Conservation (phyloP, 208 protist genomes). For the Tritrichomonas musculus region DNA sequence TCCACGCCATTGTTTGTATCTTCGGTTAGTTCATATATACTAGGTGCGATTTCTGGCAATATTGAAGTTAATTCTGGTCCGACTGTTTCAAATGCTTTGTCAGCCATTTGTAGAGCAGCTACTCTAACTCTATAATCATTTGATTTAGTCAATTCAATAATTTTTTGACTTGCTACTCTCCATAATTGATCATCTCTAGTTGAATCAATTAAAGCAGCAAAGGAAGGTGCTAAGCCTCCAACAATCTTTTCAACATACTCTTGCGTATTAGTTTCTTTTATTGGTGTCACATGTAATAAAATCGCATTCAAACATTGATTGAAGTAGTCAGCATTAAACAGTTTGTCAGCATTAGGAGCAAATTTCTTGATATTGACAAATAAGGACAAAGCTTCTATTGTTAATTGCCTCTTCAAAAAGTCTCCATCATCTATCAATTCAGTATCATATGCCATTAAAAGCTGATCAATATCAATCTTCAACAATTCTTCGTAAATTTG, state of each 20-base stretch:
- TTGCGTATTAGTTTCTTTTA: neutral
- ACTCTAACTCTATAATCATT: neutral
- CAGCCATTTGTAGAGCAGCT: neutral
- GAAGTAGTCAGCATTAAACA: neutral
- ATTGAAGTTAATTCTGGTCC: neutral
- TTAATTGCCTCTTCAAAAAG: neutral
- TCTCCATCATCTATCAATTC: neutral
- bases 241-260: neutral
- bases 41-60: neutral
- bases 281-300: neutral
- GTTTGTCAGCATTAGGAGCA: neutral
- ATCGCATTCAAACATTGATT: neutral
- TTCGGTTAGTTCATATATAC: neutral
- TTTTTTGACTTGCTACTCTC: neutral
- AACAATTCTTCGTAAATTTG: neutral
- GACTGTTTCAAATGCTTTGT: neutral
- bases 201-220: neutral
- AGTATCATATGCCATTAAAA: no score
- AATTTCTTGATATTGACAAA: neutral
- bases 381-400: neutral
- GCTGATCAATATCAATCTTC: neutral
- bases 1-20: neutral
- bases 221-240: neutral
- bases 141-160: neutral
- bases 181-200: neutral